These are phyloP conservation scores for Dryas drummondii DNA, from an alignment of 306 rosid genomes.

Conservation along the genomic window DNA sequence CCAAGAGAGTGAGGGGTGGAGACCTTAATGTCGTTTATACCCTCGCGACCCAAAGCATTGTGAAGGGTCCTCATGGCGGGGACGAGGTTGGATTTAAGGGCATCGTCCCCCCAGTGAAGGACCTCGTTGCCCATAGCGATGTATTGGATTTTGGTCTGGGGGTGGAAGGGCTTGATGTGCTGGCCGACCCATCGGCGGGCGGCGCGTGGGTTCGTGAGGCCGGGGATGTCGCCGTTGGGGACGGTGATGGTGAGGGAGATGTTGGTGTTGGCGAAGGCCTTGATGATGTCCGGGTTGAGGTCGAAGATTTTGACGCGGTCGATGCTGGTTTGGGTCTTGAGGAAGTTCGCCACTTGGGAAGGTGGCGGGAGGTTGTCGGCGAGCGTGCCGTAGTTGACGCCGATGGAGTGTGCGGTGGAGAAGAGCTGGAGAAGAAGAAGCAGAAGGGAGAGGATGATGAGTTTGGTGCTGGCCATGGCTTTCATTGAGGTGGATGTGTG, in stretches of 20 bases:
- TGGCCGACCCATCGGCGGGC: constrained; percentile 63
- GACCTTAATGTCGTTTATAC: constrained; percentile 70
- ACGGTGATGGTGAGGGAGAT: constrained; percentile 71
- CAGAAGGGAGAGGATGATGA: constrained; percentile 26
- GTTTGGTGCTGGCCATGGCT: constrained; percentile 2
- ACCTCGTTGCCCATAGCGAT: constrained; percentile 79
- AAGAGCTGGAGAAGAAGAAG: constrained; percentile 38
- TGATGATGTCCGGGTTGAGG: constrained; percentile 66
- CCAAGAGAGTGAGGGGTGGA: constrained; percentile 76
- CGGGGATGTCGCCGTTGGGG: constrained; percentile 64
- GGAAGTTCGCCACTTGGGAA: constrained; percentile 53
- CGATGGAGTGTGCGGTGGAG: constrained; percentile 49
- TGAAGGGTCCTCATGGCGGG: constrained; percentile 74
- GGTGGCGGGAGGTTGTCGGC: constrained; percentile 78
- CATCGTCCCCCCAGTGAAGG: constrained; percentile 57
- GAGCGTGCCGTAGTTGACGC: constrained; percentile 85
- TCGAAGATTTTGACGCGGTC: constrained; percentile 79
- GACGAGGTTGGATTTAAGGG: constrained; percentile 46
- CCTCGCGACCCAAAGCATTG: constrained; percentile 55
- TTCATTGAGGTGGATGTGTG: too few species aligned
- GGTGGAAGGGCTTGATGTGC: constrained; percentile 55
- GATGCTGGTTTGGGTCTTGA: constrained; percentile 56
- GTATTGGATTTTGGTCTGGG: constrained; percentile 58
- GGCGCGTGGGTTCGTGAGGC: constrained; percentile 7
- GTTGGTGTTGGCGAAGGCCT: constrained; percentile 69